A percentile compares a stretch with the other conserved stretches of the same genome.
Conservation (phyloP, 441 rosid genomes). For the Adansonia gregorii region DNA sequence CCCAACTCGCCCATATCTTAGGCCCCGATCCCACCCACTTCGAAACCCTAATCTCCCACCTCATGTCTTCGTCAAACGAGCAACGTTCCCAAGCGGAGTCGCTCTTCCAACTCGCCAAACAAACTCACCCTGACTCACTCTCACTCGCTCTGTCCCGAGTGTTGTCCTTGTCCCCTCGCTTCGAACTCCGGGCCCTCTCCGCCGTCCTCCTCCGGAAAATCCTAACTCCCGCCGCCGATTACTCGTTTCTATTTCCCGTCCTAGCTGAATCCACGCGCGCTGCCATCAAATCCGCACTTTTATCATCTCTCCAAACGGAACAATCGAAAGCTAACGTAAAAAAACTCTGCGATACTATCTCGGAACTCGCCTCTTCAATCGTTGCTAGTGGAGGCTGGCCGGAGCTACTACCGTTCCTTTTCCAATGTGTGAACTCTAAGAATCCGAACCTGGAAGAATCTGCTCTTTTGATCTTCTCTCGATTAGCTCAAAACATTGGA, state of each 20-base stretch:
- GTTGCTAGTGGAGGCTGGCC: conserved; percentile 50
- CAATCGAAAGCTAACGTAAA: conserved; percentile 40
- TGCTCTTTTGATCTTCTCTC: conserved; percentile 52
- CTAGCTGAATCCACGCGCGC: conserved; percentile 42
- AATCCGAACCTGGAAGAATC: conserved; percentile 45
- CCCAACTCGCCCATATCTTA: conserved; percentile 41
- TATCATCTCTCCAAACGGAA: conserved; percentile 45
- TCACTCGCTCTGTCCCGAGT: conserved; percentile 43
- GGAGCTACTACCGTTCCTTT: conserved; percentile 52
- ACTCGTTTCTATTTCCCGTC: conserved; percentile 37
- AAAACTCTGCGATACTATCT: conserved; percentile 52
- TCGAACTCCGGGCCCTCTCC: conserved; percentile 49
- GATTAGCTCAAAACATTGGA: conserved; percentile 53
- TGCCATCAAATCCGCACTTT: conserved; percentile 44
- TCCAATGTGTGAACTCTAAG: conserved; percentile 47
- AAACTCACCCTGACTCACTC: conserved; percentile 48
- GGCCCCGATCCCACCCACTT: conserved; percentile 50
- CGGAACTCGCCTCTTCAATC: conserved; percentile 51
- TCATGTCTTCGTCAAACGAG: conserved; percentile 58
- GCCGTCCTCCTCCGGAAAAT: conserved; percentile 54
- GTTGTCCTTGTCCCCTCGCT: conserved; percentile 35
- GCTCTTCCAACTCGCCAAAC: conserved; percentile 48
- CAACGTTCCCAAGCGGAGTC: conserved; percentile 55
- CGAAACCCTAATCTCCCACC: conserved; percentile 52
- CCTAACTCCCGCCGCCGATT: conserved; percentile 41